Evolutionary conservation across 495 filamentous ascomycete species (phyloP), one percentile per base, ranked within the genome.

Genomic region (Ramalina peruviana): DNA sequence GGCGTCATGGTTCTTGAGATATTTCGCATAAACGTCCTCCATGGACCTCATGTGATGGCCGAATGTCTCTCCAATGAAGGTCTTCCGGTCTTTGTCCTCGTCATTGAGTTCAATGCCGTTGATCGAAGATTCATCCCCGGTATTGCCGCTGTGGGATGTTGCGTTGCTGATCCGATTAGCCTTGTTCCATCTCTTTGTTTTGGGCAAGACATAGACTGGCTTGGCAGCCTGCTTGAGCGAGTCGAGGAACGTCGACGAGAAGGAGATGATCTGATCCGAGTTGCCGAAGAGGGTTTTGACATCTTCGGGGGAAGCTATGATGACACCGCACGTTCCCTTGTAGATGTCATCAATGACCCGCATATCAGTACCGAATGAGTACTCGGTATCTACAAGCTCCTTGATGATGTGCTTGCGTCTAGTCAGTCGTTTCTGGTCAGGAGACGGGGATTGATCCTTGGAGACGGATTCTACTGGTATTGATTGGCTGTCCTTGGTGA

Each of bases 271-370:
- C 54, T 94, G 78, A 52, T 88, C 83, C 3, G 83, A 87, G 58
- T 97, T 98, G 44, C 83, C 79, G 60, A 98, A 98, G 17, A 98
- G 76, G 15, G 81, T 72, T 61, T 86, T 92, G 51, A 92, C 79
- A 50, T 94, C 93, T 41, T 88, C 83, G 16, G 72, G 62, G 23
- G 82, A 85, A n/a, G 96, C 73, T 46, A 85, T 77, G 17, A 86
- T 75, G 16, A 86, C 81, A 53, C 83, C 83, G 0, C 86, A 87
- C 0, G 92, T 96, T n/a, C 83, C 86, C 64, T 89, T 93, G 70
- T 96, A 98, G 40, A 97, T 95, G 58, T 95, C 87, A 58, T 93
- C 85, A 6, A 93, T 81, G 37, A 98, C 86, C 57, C 85, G 94
- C 86, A 98, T 90, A 65, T 98, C 92, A 53, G 83, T 75, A 41